Percentiles rank a stretch among this genome's conserved stretches.
These are phyloP conservation scores for Apocynum venetum DNA, from an alignment of 257 asterid species.

Conservation along the genomic window DNA sequence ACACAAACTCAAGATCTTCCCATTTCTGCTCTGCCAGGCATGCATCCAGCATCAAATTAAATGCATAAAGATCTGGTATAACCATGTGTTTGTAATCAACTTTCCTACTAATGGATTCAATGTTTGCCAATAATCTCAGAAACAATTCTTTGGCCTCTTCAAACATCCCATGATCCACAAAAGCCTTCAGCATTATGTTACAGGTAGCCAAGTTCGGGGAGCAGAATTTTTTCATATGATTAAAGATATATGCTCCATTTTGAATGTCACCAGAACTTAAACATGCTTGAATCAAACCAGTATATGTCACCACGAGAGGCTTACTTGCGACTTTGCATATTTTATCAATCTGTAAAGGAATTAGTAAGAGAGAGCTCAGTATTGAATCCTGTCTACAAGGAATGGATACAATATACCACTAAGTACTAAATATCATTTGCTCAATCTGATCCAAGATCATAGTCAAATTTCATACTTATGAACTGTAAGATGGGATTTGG, in stretches of 20 bases:
- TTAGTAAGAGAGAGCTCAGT: background rate
- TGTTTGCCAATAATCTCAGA: constrained; percentile 48
- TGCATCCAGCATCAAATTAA: constrained; percentile 82
- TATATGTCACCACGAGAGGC: constrained; percentile 95
- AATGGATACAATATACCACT: background rate
- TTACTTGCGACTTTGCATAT: constrained; percentile 87
- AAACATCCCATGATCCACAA: constrained; percentile 59
- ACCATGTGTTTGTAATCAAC: constrained; percentile 46
- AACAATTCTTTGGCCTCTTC: constrained; percentile 68
- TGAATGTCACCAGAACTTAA: constrained; percentile 54
- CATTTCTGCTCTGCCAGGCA: constrained; percentile 56
- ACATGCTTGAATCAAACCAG: constrained; percentile 91
- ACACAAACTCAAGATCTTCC: constrained; percentile 79
- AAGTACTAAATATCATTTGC: background rate
- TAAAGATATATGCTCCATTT: constrained; percentile 57
- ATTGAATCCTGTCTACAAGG: background rate
- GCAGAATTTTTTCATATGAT: constrained; percentile 79
- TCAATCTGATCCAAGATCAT: background rate
- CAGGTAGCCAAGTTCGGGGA: constrained; percentile 73
- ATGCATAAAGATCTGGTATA: constrained; percentile 72
- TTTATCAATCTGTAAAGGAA: constrained; percentile 62
- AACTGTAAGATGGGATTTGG: background rate
- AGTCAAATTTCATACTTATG: background rate
- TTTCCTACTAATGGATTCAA: constrained; percentile 29
- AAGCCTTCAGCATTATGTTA: constrained; percentile 81